A percentile compares a stretch with the other conserved stretches of the same genome.
Conservation (phyloP, 306 rosid genomes). For the Glycine latifolia region DNA sequence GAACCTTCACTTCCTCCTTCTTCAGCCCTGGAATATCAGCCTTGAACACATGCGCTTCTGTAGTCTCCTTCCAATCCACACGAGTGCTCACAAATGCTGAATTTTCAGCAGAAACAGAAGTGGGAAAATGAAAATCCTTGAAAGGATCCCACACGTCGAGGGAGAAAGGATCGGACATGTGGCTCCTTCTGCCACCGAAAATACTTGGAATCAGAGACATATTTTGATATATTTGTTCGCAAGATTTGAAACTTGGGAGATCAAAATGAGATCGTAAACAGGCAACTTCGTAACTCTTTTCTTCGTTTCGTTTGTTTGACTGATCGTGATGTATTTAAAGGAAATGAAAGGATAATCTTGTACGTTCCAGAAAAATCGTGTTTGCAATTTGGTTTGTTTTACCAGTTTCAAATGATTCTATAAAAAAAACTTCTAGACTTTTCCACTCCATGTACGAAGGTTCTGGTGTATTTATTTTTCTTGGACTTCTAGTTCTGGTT, state of each 20-base stretch:
- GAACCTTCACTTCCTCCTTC: constrained; percentile 56
- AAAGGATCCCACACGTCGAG: constrained; percentile 53
- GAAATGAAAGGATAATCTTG: neutral
- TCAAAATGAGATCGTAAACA: neutral
- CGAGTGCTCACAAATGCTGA: constrained; percentile 45
- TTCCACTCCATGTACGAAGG: no score
- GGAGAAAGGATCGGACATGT: constrained; percentile 46
- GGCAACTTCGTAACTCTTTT: neutral
- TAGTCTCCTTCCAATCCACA: constrained; percentile 56
- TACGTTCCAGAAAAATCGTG: neutral
- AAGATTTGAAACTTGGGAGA: no score
- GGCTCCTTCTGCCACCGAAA: constrained; percentile 50
- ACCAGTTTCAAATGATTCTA: neutral
- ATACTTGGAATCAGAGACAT: constrained; percentile 58
- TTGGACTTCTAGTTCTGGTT: no score
- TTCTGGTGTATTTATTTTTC: no score
- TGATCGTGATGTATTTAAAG: neutral
- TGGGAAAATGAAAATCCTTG: constrained; percentile 37
- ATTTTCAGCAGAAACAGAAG: constrained; percentile 43
- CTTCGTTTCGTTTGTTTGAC: no score
- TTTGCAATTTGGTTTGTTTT: neutral
- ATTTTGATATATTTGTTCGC: neutral
- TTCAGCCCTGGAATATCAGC: constrained; percentile 53
- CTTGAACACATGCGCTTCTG: constrained; percentile 56
- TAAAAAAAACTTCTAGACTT: neutral